Base-by-base conservation (phyloP, 2,329 filamentous ascomycete genomes). In the Botrytis elliptica region DNA sequence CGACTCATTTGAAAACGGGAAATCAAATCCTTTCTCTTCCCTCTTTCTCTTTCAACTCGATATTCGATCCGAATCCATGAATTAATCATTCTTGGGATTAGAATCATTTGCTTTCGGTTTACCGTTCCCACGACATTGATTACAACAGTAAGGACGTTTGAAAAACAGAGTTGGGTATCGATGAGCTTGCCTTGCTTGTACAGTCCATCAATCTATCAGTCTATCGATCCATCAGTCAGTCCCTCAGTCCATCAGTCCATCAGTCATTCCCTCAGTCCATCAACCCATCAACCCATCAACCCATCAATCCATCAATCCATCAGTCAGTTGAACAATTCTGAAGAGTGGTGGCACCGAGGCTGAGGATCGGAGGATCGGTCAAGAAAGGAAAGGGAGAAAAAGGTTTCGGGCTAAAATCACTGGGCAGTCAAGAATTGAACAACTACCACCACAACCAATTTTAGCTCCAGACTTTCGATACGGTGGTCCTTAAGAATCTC, bases 401-500 rank as follows among this genome's bases (percentile, higher is more conserved):
- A 62, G 36, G 59, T 29, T 64, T 64, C 38, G 62, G 62, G 38
- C 62, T 44, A 64, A 42, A 44, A 44, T 42, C n/a, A 64, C 52
- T 29, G 52, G 52, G 52, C 52, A 62, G 33, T 25, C 33, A n/a
- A 59, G 40, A 59, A 59, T 59, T 36, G 29, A 63, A 40, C 40
- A n/a, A 64, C 38, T n/a, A 40, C 62, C 6, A 57, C 38, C 25
- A 42, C 4, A 40, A 64, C 25, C 52, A 57, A 57, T 57, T 57
- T 57, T 64, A 64, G 62, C 62, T 57, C 62, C 38, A 63, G 60
- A 63, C 60, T 40, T 25, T 62, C 38, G 36, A 40, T 62, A n/a
- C 36, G 33, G 36, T 63, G 36, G 60, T 40, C 36, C 60, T 40
- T 40, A 29, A 64, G 25, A 20, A 57, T 29, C 52, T 57, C 52